A percentile compares a stretch with the other conserved stretches of the same genome.
Conservation (phyloP, 805 yeast species). For the Kazachstania africana region DNA sequence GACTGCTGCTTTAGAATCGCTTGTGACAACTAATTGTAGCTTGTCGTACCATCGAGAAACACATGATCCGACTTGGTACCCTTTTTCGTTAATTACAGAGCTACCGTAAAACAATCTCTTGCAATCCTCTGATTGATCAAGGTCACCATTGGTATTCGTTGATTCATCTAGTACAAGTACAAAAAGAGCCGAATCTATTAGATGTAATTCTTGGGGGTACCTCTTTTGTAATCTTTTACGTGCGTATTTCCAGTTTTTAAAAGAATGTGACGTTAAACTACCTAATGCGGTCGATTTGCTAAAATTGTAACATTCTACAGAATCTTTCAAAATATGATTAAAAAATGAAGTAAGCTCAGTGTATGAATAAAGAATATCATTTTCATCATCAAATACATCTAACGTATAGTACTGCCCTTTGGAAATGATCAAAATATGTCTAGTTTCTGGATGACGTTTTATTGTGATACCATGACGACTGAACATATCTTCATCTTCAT, state of each 20-base stretch:
- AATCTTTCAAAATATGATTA: constrained; percentile 56
- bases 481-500: constrained; percentile 6
- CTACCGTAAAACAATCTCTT: constrained; percentile 79
- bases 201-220: constrained; percentile 27
- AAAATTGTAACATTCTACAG: constrained; percentile 48
- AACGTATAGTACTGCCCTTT: constrained; percentile 82
- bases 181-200: constrained; percentile 70
- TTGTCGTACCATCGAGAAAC: constrained; percentile 92
- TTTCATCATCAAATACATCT: constrained; percentile 60
- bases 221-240: constrained; percentile 38
- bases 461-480: constrained; percentile 51
- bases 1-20: constrained; percentile 79
- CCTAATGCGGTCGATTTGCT: constrained; percentile 61
- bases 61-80: constrained; percentile 86
- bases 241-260: constrained; percentile 72
- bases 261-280: constrained; percentile 75
- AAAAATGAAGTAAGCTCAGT: constrained; percentile 56
- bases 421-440: constrained; percentile 65
- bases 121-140: constrained; percentile 8
- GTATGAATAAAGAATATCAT: constrained; percentile 55
- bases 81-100: constrained; percentile 52
- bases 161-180: constrained; percentile 73
- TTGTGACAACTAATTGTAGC: constrained; percentile 71
- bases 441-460: constrained; percentile 52
- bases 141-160: neutral